Evolutionary conservation across 306 rosid genomes (phyloP), one percentile per base, ranked within the genome.

Genomic region (Lathyrus oleraceus): DNA sequence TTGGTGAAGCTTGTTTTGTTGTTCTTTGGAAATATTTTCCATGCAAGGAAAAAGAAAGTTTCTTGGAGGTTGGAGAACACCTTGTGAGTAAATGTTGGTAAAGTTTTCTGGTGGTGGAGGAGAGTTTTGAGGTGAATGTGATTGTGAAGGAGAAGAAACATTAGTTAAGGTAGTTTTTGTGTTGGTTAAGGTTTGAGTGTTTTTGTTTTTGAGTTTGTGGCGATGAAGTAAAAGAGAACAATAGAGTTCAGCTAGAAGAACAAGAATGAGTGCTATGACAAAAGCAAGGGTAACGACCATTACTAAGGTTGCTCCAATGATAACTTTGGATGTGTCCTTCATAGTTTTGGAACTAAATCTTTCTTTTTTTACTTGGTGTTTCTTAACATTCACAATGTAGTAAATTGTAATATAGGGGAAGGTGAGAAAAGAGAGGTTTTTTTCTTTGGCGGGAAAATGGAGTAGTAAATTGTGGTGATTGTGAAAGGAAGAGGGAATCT

Each of bases 151-250:
- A 17, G 81, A 23, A 35, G 59, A 10, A 3, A 14, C 28, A 57
- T 13, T 57, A 7, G 63, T 12, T 57, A 57, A 27, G 10, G 25
- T 17, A n/a, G 77, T 3, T 30, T 52, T 28, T 35, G 76, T 27
- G 45, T 27, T 57, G 62, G 25, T 51, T 51, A 51, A 51, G 28
- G 86, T 5, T 61, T 72, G 19, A 19, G 65, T 2, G 71, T 47
- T 27, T 67, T 25, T 43, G 71, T 76, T 66, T 75, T 83, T 87
- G 63, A 53, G 86, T 67, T 77, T 83, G 74, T 96, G 97, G 43
- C 96, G 87, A 40, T 87, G 87, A 83, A 86, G 87, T 48, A 94
- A 78, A 71, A 94, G 95, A 67, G 99, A 91, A 36, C 99, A 94
- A 79, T 91, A 94, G 83, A 94, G 96, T 80, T 94, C 95, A 8